Evolutionary conservation across 208 protist species (phyloP).

Genomic region (Wallacemonas sp.): DNA sequence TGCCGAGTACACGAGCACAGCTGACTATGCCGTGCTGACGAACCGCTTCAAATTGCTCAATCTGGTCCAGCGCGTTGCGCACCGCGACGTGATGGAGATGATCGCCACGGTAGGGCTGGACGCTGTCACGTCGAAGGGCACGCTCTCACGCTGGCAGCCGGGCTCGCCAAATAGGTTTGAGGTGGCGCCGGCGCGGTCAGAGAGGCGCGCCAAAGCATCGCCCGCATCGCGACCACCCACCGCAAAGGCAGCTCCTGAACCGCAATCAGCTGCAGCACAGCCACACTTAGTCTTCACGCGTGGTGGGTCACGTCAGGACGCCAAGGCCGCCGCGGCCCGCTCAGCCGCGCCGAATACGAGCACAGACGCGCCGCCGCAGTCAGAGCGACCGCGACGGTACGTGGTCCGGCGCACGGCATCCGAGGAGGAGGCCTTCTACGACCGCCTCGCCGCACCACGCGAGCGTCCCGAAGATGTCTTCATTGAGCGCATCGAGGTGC

Average conservation of each 20-base stretch:
- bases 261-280: no score
- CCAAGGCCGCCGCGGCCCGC: constrained; percentile 21
- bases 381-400: constrained; percentile 18
- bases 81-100: constrained; percentile 81
- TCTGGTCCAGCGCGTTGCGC: constrained; percentile 83
- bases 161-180: not conserved
- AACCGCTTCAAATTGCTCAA: constrained; percentile 88
- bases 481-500: constrained; percentile 1
- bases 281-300: not conserved
- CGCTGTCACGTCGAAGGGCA: constrained; percentile 59
- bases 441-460: constrained; percentile 41
- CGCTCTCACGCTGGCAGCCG: constrained; percentile 24
- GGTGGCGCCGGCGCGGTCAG: not conserved
- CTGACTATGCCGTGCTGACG: constrained; percentile 71
- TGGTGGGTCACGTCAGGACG: constrained; percentile 22
- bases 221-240: no score
- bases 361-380: no score
- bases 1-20: constrained; percentile 32
- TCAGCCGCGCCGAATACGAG: no score
- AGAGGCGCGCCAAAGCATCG: no score
- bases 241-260: no score
- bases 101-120: constrained; percentile 80
- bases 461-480: constrained; percentile 18
- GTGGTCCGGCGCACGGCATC: constrained; percentile 21
- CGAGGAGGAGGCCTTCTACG: constrained; percentile 41